phyloP scores from a whole-genome alignment of 345 rosid genomes.

The Carallia pectinifolia region DNA sequence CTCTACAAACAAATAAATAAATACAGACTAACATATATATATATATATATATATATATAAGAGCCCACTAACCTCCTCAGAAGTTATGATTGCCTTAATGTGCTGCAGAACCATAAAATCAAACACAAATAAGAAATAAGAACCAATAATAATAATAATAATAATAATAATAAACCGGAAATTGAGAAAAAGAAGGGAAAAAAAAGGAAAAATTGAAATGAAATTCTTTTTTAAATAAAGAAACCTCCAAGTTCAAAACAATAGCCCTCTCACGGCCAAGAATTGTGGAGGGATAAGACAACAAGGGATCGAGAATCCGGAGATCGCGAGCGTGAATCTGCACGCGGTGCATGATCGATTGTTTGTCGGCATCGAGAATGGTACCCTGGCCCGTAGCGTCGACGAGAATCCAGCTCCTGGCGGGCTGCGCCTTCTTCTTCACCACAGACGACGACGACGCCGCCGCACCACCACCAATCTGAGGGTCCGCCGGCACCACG shows the following conservation, averaged over 20 bases:
- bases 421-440: slow-evolving; percentile 65
- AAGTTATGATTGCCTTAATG: slow-evolving; percentile 90
- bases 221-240: not conserved
- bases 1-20: too few relatives aligned
- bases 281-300: slow-evolving; percentile 91
- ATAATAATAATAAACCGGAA: not conserved
- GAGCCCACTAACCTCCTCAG: slow-evolving; percentile 71
- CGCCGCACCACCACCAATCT: slow-evolving; percentile 2
- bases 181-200: not conserved
- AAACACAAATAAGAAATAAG: not conserved
- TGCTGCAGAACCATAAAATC: slow-evolving; percentile 48
- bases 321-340: slow-evolving; percentile 99
- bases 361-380: slow-evolving; percentile 67
- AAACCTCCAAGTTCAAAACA: slow-evolving; percentile 90
- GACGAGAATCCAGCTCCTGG: slow-evolving; percentile 68
- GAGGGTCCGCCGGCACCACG: slow-evolving; percentile 71
- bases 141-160: not conserved
- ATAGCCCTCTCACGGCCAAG: slow-evolving; percentile 98
- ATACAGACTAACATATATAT: not conserved
- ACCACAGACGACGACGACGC: slow-evolving; percentile 22
- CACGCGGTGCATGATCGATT: slow-evolving; percentile 88
- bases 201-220: not conserved
- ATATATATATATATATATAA: not conserved
- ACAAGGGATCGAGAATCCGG: slow-evolving; percentile 84
- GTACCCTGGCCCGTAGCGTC: slow-evolving; percentile 51